Evolutionary conservation across 1,284 basidiomycete species (phyloP), one percentile per base, ranked within the genome.

Genomic region (Heimioporus retisporus): DNA sequence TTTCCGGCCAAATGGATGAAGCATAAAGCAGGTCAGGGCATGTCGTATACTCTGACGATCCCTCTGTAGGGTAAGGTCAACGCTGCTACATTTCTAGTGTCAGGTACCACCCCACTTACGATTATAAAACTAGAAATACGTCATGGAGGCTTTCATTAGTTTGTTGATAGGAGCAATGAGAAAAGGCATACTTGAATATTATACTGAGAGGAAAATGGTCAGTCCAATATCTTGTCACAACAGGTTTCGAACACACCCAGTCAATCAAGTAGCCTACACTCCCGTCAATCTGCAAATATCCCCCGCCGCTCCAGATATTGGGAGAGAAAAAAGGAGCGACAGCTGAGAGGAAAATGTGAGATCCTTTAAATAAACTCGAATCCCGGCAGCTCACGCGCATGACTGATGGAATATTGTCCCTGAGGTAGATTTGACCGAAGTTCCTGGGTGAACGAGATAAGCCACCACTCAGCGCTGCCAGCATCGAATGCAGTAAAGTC

Each of bases 261-360:
- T 89, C 87, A 62, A 89, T 88, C 61, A 86, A 71, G 70, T 75
- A 81, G 18, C 90, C 90, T 28, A 91, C 89, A 15, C 77, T 74
- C 55, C 79, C 65, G 75, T 92, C 75, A 16, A 92, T 84, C 60
- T 81, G 81, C 53, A 90, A 80, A 73, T 91, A 92, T 46, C 84
- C 90, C 57, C 89, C 90, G 21, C 72, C 67, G 11, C 59, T 59
- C 71, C 73, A 77, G 5, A 48, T 35, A n/a, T 57, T 62, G 5
- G 75, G 71, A 42, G 73, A 65, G 53, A 77, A 77, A 74, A 74
- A 77, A 35, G 75, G 75, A n/a, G 75, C 76, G 42, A 75, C 71
- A 4, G 74, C 76, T 75, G 10, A 13, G 11, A 13, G 10, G n/a
- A 16, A 14, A 19, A 10, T 7, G 16, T 60, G 16, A 63, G 46